Evolutionary conservation across 345 rosid genomes (phyloP), one percentile per base, ranked within the genome.

Genomic region (Laguncularia racemosa): DNA sequence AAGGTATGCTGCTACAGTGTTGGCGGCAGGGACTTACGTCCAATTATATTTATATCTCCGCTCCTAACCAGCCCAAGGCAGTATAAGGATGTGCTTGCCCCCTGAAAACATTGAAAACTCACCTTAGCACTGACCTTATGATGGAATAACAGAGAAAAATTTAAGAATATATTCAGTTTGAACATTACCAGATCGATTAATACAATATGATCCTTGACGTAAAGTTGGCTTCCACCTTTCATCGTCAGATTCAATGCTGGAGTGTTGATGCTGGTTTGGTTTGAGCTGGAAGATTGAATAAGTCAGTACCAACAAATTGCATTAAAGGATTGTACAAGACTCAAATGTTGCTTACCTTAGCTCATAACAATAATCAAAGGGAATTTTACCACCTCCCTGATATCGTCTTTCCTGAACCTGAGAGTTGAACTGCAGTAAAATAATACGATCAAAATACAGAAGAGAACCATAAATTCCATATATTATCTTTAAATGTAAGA

Each of bases 321-420:
- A 33, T 33, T 6, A 1, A 33, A 9, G 9, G 11, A 33, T 33
- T 33, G 40, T 33, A 33, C 11, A 33, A 1, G 6, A 33, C 40
- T 33, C 16, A 3, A 16, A 56, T 52, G 61, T 49, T 60, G 56
- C 55, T 50, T 48, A 93, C 99, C 97, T 75, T 40, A 84, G 59
- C 12, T 73, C 73, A 56, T 87, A 93, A 67, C 99, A 93, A 57
- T 85, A 89, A 53, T 85, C 92, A 58, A 93, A 93, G 55, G 96
- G 99, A 7, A 93, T 45, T 8, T 52, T 53, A 3, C 80, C 9
- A 51, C 53, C 48, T 9, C 67, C 50, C 20, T 67, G 21, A 55
- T 72, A 63, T 20, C 95, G 92, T 44, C 61, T 69, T 63, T 82
- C 92, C 40, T 71, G 26, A 40, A 81, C 85, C 54, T 55, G 10